Evolutionary conservation across 2,329 filamentous ascomycete genomes (phyloP).

Genomic region (Cladophialophora bantiana): DNA sequence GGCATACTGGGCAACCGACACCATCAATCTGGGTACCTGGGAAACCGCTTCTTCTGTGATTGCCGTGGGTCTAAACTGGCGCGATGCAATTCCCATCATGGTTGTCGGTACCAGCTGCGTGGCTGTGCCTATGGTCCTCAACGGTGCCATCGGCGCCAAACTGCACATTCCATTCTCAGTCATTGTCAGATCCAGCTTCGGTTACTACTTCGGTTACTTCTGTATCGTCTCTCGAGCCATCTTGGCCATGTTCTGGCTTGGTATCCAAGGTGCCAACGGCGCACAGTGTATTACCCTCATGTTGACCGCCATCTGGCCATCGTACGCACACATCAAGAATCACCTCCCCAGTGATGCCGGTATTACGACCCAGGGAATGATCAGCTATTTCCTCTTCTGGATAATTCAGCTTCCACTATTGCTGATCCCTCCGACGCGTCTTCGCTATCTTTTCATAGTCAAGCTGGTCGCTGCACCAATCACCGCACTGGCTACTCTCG

Average conservation of each 20-base stretch:
- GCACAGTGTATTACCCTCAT: constrained; percentile 44
- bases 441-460: constrained; percentile 61
- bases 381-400: constrained; percentile 67
- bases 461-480: constrained; percentile 52
- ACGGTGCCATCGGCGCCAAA: constrained; percentile 61
- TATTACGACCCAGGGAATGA: constrained; percentile 64
- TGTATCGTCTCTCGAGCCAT: constrained; percentile 61
- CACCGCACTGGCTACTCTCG: constrained; percentile 45
- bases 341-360: constrained; percentile 59
- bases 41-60: constrained; percentile 60
- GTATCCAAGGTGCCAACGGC: constrained; percentile 47
- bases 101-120: constrained; percentile 39
- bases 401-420: constrained; percentile 62
- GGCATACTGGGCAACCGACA: constrained; percentile 52
- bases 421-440: constrained; percentile 62
- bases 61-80: constrained; percentile 61
- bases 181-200: constrained; percentile 63
- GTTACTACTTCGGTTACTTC: constrained; percentile 65
- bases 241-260: constrained; percentile 63
- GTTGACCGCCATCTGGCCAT: constrained; percentile 53
- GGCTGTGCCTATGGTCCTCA: constrained; percentile 48
- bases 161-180: constrained; percentile 62
- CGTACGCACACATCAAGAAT: constrained; percentile 59
- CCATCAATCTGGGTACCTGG: constrained; percentile 57
- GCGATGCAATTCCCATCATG: constrained; percentile 39